Evolutionary conservation across 2,329 filamentous ascomycete genomes (phyloP), one percentile per base, ranked within the genome.

Genomic region (Sporothrix pallida): DNA sequence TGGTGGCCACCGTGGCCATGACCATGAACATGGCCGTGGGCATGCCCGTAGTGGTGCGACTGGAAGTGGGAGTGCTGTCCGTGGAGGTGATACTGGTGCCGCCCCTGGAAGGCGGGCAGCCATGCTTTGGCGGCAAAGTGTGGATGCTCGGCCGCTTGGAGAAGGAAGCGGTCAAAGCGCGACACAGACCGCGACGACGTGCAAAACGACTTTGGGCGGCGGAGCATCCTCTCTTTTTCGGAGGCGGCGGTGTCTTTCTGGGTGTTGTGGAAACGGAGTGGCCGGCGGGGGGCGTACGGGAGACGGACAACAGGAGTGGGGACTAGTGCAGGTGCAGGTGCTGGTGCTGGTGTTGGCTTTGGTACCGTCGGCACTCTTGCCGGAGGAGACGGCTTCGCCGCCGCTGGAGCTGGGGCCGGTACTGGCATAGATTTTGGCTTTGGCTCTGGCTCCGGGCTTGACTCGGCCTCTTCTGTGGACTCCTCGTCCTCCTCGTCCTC

Each of bases 121-220:
- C 73, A 72, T 17, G 70, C 37, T 17, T 52, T 44, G n/a, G 20
- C 23, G 9, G n/a, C 26, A 46, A 74, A 72, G 15, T 20, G 37
- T 6, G 73, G 73, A 10, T 72, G 44, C 17, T 54, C 50, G 42
- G 70, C 58, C 6, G 70, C 73, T 1, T 44, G 54, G 20, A 65
- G 17, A 12, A 74, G 48, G 44, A 74, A 74, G 1, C 31, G 58
- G 37, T 74, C 70, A 17, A 72, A 60, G 1, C 73, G 70, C 0
- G 73, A 70, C 20, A 70, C 12, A 7, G 20, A 10, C 1, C 23
- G 54, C 5, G 20, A 23, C 7, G 13, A 23, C 7, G 37, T 31
- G n/a, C 46, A 60, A 20, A 74, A 69, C 3, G 73, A 74, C 15
- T 58, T 37, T n/a, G 15, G 52, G 6, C 54, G 54, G 13, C 60